Conservation (phyloP, 1,139 yeast species). For the Yamadazyma buinensis region DNA sequence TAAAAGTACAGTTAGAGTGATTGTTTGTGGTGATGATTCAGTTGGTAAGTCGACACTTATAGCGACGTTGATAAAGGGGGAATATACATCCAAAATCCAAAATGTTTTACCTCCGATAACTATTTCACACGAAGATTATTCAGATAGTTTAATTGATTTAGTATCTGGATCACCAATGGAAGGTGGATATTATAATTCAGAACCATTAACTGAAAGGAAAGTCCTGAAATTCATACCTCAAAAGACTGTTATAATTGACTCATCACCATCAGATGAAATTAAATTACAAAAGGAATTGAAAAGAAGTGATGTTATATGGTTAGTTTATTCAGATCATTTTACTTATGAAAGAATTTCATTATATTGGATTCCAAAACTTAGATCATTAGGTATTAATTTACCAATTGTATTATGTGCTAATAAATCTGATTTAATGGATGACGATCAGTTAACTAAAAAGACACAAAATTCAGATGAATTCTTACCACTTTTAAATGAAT, state of each 20-base stretch:
- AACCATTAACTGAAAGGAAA: slow-evolving; percentile 12
- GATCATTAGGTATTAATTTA: slow-evolving; percentile 87
- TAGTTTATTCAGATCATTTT: slow-evolving; percentile 88
- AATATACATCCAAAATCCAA: slow-evolving; percentile 70
- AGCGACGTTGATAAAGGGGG: slow-evolving; percentile 76
- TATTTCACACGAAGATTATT: slow-evolving; percentile 46
- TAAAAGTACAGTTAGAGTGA: slow-evolving; percentile 55
- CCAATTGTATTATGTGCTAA: slow-evolving; percentile 92
- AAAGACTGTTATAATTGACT: slow-evolving; percentile 74
- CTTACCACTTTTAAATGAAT: slow-evolving; percentile 80
- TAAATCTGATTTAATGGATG: slow-evolving; percentile 54
- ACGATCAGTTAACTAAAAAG: slow-evolving; percentile 11
- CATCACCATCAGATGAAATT: slow-evolving; percentile 62
- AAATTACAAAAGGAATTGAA: slow-evolving; percentile 70
- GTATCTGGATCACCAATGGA: slow-evolving; percentile 15
- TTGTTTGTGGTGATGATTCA: slow-evolving; percentile 94
- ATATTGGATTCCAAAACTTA: slow-evolving; percentile 90
- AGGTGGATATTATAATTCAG: slow-evolving; percentile 3
- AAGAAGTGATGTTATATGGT: slow-evolving; percentile 87
- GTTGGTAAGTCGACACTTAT: slow-evolving; percentile 82
- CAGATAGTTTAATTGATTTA: slow-evolving; percentile 23
- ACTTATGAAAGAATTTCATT: slow-evolving; percentile 87
- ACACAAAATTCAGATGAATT: slow-evolving; percentile 65
- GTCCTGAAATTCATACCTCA: slow-evolving; percentile 53
- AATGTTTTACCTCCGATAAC: slow-evolving; percentile 79